These are phyloP conservation scores for Phytophthora quininea DNA, from an alignment of 352 stramenopile species.

Conservation along the genomic window DNA sequence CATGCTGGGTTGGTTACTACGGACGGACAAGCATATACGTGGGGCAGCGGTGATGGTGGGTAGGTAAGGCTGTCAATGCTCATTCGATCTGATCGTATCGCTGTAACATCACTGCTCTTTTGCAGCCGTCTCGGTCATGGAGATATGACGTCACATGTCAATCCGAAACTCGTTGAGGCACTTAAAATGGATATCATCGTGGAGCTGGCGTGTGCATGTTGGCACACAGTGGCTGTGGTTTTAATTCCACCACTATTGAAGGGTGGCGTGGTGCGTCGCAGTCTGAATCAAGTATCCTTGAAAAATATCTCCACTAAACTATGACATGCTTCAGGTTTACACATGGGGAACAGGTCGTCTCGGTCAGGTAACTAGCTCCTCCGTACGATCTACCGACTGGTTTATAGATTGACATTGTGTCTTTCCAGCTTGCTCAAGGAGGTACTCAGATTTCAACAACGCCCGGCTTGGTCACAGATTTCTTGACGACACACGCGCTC, in stretches of 20 bases:
- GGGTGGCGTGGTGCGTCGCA: conserved; percentile 70
- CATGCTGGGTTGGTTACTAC: conserved; percentile 80
- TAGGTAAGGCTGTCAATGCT: conserved; percentile 33
- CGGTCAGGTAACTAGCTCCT: conserved; percentile 67
- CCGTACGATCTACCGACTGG: too few species aligned
- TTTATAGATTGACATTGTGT: too few species aligned
- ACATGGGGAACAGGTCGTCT: conserved; percentile 94
- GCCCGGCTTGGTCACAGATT: conserved; percentile 81
- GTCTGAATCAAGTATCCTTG: too few species aligned
- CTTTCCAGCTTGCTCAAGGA: conserved; percentile 80
- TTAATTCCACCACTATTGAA: conserved; percentile 87
- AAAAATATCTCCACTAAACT: background rate
- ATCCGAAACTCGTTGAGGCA: conserved; percentile 73
- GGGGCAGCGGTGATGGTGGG: conserved; percentile 84
- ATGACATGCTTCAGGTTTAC: conserved; percentile 60
- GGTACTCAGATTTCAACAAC: conserved; percentile 67
- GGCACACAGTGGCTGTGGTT: conserved; percentile 90
- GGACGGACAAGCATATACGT: conserved; percentile 78
- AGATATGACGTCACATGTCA: conserved; percentile 72
- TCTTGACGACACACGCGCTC: conserved; percentile 81
- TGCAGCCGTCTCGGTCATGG: conserved; percentile 81
- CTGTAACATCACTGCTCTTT: too few species aligned
- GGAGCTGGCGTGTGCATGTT: conserved; percentile 81
- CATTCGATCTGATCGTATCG: too few species aligned
- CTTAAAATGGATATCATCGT: conserved; percentile 81